These are phyloP conservation scores for Rhodotorula sp. DNA, from an alignment of 1,284 basidiomycete species.

Conservation along the genomic window DNA sequence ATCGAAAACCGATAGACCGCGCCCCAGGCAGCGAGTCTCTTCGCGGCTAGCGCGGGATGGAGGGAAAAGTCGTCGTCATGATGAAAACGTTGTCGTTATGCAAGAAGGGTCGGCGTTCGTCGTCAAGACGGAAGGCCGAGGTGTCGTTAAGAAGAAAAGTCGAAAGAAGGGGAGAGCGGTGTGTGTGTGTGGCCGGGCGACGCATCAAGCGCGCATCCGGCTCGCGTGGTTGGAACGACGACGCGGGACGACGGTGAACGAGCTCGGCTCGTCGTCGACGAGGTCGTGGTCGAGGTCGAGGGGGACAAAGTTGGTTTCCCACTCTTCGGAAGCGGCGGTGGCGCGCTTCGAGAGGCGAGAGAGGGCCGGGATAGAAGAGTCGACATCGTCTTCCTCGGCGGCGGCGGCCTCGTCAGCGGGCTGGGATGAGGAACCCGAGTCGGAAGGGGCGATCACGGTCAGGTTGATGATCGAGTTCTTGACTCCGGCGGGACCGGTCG, in stretches of 20 bases:
- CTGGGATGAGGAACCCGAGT: neutral
- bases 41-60: constrained; percentile 32
- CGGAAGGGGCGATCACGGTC: constrained; percentile 33
- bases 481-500: constrained; percentile 24
- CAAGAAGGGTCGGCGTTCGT: neutral
- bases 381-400: constrained; percentile 14
- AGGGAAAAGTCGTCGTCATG: neutral
- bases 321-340: constrained; percentile 8
- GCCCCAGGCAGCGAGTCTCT: constrained; percentile 33
- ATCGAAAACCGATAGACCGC: constrained; percentile 16
- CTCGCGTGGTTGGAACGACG: constrained; percentile 13
- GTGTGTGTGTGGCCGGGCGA: neutral
- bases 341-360: constrained; percentile 23
- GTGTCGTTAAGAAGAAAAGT: neutral
- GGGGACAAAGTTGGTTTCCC: constrained; percentile 10
- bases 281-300: constrained; percentile 3
- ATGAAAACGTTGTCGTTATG: neutral
- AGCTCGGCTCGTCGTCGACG: neutral
- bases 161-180: neutral
- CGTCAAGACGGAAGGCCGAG: neutral
- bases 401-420: neutral
- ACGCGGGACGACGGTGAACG: neutral
- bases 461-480: constrained; percentile 40
- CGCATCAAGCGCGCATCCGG: neutral
- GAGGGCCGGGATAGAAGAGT: constrained; percentile 21